Base-by-base conservation (phyloP, 768 basidiomycete genomes). In the Russula dissimulans region DNA sequence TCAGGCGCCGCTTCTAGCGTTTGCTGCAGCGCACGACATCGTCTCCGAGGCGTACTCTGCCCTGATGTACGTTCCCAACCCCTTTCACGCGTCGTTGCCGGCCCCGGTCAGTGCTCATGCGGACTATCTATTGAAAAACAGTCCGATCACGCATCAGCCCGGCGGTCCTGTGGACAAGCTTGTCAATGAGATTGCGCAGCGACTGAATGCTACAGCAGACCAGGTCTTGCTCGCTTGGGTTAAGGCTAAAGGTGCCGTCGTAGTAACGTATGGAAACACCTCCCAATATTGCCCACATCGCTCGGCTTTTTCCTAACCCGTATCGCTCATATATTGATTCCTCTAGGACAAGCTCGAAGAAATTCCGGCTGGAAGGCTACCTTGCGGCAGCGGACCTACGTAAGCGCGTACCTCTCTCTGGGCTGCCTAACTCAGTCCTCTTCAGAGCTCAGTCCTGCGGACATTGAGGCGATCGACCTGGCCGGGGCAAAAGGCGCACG, bases 191-290 rank as follows among this genome's bases (percentile, higher is more conserved):
- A 83, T 87, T 39, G 81, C 85, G 0, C 67, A 73, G 9, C 73
- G 78, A 6, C 75, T 81, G 26, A 73, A 75, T 8, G 81, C 77
- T 17, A 78, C 79, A 3, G 73, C 79, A 1, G 87, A 87, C 59
- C 87, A 90, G 68, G 79, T 88, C 9, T 73, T 89, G 5, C 75
- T 89, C 8, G 85, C 86, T 0, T 88, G 87, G 87, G 78, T 80
- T 5, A 86, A 82, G 67, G 75, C 80, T 6, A 89, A 90, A 68
- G 84, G 82, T 10, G 80, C 79, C 0, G 80, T 87, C 5, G 78
- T 79, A 29, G 77, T 87, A 63, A 88, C 84, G 82, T 87, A 69
- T 26, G 73, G 0, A 31, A 26, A 22, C 36, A 11, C n/a, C 46
- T 14, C 10, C 14, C 39, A 26, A 11, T 41, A 15, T 15, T 41